phyloP scores from a whole-genome alignment of 163 green algal species.

The Chlamydomonas reinhardtii region DNA sequence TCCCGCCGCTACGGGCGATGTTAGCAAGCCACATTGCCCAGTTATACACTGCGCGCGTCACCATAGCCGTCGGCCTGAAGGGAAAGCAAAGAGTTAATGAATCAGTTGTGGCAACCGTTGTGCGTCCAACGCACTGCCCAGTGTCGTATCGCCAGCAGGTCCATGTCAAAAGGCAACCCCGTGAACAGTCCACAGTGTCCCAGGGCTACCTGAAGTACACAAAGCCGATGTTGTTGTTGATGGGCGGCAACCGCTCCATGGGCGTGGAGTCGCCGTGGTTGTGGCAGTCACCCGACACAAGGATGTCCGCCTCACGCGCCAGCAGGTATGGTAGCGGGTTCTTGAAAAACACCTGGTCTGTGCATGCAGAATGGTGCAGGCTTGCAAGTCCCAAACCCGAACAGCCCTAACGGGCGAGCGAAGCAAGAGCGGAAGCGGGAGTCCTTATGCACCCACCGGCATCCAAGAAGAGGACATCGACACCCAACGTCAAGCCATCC shows the following conservation, averaged over 20 bases:
- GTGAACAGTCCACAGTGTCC: too few relatives aligned
- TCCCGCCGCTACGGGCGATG: conserved; percentile 7
- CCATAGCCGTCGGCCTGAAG: conserved; percentile 28
- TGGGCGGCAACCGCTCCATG: conserved; percentile 14
- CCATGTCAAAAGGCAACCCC: too few relatives aligned
- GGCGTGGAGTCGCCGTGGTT: conserved; percentile 28
- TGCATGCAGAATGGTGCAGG: neutral
- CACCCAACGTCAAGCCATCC: conserved; percentile 37
- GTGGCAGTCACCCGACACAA: conserved; percentile 43
- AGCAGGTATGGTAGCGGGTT: conserved; percentile 46
- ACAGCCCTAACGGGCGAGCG: too few relatives aligned
- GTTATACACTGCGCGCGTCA: conserved; percentile 34
- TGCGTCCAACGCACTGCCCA: too few relatives aligned
- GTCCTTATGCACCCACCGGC: neutral
- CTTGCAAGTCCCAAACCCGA: too few relatives aligned
- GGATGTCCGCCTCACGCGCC: conserved; percentile 19
- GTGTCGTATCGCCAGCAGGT: too few relatives aligned
- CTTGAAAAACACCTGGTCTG: conserved; percentile 31
- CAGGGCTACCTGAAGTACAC: conserved; percentile 51
- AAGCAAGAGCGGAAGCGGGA: too few relatives aligned
- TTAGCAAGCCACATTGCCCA: conserved; percentile 31
- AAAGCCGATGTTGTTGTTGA: conserved; percentile 52
- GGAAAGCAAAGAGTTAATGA: neutral
- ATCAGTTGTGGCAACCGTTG: too few relatives aligned
- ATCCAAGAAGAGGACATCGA: conserved; percentile 43